Conservation (phyloP, 371 early-diverging fungal genomes). For the Dinochytrium kinnereticum region DNA sequence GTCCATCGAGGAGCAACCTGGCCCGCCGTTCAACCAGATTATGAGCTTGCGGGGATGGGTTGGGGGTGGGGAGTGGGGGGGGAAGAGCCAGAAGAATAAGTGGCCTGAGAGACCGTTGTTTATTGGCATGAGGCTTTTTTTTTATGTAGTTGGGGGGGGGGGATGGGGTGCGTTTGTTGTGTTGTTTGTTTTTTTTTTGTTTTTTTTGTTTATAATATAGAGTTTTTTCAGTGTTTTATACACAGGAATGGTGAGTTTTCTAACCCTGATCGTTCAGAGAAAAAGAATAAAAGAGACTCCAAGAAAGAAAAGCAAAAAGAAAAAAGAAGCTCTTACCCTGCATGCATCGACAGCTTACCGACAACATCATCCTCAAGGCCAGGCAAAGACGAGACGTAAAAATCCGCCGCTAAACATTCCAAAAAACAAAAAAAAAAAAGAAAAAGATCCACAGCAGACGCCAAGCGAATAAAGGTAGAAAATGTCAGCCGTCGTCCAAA, state of each 20-base stretch:
- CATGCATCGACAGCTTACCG: constrained; percentile 60
- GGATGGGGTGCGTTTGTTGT: too few relatives aligned
- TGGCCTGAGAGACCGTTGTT: constrained; percentile 20
- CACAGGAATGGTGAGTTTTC: too few relatives aligned
- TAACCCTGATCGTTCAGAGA: too few relatives aligned
- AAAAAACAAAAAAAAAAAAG: too few relatives aligned
- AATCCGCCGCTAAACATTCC: constrained; percentile 34
- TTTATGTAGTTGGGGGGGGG: too few relatives aligned
- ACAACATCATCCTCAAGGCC: constrained; percentile 53
- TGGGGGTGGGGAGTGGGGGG: constrained; percentile 8
- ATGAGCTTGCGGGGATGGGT: constrained; percentile 54
- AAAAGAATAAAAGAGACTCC: too few relatives aligned
- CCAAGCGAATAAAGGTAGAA: too few relatives aligned
- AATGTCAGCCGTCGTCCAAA: too few relatives aligned
- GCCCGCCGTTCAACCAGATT: constrained; percentile 89
- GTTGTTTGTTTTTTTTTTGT: too few relatives aligned
- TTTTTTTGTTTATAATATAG: too few relatives aligned
- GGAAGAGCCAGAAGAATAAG: constrained; percentile 59
- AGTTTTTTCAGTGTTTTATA: too few relatives aligned
- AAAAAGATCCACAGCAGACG: too few relatives aligned
- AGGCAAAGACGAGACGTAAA: constrained; percentile 59
- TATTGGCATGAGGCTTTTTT: constrained; percentile 26
- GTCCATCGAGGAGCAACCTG: constrained; percentile 73
- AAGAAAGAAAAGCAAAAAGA: constrained; percentile 4
- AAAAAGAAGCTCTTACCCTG: constrained; percentile 56